Percentiles rank a stretch among this genome's conserved stretches.
Evolutionary conservation across 1,139 yeast species (phyloP).

Genomic region (Suhomyces panamericanus): DNA sequence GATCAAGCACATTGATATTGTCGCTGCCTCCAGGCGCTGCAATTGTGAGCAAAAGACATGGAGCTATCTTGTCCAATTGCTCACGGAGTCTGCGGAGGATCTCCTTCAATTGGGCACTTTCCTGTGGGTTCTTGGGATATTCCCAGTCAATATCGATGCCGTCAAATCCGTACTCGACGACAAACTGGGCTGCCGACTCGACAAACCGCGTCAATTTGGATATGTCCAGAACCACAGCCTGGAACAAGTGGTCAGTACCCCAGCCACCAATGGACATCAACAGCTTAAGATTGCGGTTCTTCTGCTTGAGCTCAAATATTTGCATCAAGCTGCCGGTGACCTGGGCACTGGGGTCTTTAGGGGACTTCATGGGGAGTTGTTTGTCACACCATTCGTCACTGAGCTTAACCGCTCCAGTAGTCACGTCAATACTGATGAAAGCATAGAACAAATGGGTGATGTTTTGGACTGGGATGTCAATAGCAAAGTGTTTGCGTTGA

Average conservation of each 20-base stretch:
- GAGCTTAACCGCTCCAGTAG: constrained; percentile 53
- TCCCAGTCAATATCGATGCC: constrained; percentile 98
- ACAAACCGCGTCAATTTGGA: constrained; percentile 50
- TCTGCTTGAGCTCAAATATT: constrained; percentile 49
- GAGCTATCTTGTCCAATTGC: constrained; percentile 32
- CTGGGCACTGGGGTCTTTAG: constrained; percentile 17
- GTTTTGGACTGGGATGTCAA: constrained; percentile 57
- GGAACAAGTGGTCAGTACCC: constrained; percentile 61
- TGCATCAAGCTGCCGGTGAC: constrained; percentile 58
- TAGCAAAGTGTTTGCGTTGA: constrained; percentile 58
- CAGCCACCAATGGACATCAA: constrained; percentile 88
- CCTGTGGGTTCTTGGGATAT: constrained; percentile 56
- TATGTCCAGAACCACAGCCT: constrained; percentile 40
- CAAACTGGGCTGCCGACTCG: constrained; percentile 44
- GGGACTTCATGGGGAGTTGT: constrained; percentile 40
- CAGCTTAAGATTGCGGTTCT: constrained; percentile 53
- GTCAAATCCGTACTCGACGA: constrained; percentile 67
- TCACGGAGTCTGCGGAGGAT: constrained; percentile 46
- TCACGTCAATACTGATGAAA: constrained; percentile 59
- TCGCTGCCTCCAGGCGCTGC: constrained; percentile 75
- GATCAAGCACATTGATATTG: constrained; percentile 41
- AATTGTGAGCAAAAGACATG: constrained; percentile 50
- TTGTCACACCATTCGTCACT: constrained; percentile 73
- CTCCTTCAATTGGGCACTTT: constrained; percentile 47
- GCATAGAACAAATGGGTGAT: constrained; percentile 78